Evolutionary conservation across 129 eudicot species (phyloP), one percentile per base, ranked within the genome.

Genomic region (Calendula officinalis): DNA sequence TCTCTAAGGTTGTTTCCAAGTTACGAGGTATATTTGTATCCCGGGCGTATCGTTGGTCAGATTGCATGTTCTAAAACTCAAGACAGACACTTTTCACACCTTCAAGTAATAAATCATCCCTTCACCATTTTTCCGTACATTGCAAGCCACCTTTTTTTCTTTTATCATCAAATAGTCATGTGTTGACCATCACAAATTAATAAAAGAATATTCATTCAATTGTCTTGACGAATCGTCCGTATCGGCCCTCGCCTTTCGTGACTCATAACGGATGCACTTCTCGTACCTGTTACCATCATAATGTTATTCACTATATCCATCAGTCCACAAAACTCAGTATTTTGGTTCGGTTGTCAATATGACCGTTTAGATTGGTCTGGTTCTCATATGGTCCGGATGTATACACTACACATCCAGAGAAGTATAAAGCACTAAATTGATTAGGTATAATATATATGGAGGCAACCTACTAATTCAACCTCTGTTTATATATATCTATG

Each of bases 211-310:
- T 16, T 73, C 61, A 73, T 79, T 79, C 77, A 0, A 49, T 45
- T 0, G 80, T 62, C 83, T 79, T 79, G 66, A 74, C 83, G 16
- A 79, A 79, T 47, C 83, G 73, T 3, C 83, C 83, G 83, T 74
- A 36, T 79, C 80, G 1, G 83, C 83, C n/a, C 83, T 74, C 4
- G 77, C 80, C 73, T 79, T 79, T 39, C 83, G 46, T 36, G 83
- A 79, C 38, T 52, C 80, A 38, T 79, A 79, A 14, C 80, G 76
- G 53, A 79, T 74, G 55, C 75, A 75, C 60, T 79, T 79, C 22
- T 74, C 80, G 14, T 73, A 79, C 69, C 83, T 74, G 77, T 57
- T 42, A 40, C 39, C 69, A 79, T 62, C n/a, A 16, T 48, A 60
- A 11, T 6, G 3, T 57, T 53, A 10, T 42, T 66, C 22, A 15